Percentiles rank a stretch among this genome's conserved stretches.
Evolutionary conservation across 2,329 filamentous ascomycete genomes (phyloP).

Genomic region (Aspergillus udagawae): DNA sequence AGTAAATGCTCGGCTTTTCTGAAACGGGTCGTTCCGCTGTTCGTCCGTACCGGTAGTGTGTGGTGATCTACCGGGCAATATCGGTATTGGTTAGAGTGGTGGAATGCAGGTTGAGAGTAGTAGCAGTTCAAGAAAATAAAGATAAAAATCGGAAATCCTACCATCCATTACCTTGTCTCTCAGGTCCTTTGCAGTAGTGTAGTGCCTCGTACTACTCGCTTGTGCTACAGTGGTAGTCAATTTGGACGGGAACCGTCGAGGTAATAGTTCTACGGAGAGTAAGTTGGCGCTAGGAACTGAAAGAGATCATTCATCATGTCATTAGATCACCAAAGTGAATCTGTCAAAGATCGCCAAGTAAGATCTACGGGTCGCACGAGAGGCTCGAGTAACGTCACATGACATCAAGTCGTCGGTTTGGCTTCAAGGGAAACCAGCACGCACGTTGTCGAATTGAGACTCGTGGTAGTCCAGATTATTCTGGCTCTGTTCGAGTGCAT

Average conservation of each 20-base stretch:
- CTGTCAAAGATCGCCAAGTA: neutral
- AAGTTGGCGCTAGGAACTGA: neutral
- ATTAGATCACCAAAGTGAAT: neutral
- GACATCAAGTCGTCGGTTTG: neutral
- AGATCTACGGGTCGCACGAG: neutral
- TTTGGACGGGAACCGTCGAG: neutral
- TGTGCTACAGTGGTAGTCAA: neutral
- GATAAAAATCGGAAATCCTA: neutral
- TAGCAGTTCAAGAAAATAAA: neutral
- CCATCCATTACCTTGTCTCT: neutral
- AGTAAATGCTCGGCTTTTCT: slow-evolving; percentile 38
- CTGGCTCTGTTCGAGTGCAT: slow-evolving; percentile 30
- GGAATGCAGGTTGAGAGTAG: slow-evolving; percentile 10
- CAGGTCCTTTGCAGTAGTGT: neutral
- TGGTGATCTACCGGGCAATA: slow-evolving; percentile 6
- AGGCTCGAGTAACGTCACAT: neutral
- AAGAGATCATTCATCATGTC: neutral
- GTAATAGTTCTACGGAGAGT: neutral
- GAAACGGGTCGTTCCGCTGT: slow-evolving; percentile 9
- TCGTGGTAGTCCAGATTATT: slow-evolving; percentile 38
- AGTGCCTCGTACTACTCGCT: neutral
- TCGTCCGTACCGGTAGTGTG: slow-evolving; percentile 11
- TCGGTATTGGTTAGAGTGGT: slow-evolving; percentile 10
- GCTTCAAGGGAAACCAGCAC: slow-evolving; percentile 22
- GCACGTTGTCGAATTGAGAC: slow-evolving; percentile 40